Percentiles rank a stretch among this genome's conserved stretches.
Conservation (phyloP, 306 rosid species). For the Vigna angularis region DNA sequence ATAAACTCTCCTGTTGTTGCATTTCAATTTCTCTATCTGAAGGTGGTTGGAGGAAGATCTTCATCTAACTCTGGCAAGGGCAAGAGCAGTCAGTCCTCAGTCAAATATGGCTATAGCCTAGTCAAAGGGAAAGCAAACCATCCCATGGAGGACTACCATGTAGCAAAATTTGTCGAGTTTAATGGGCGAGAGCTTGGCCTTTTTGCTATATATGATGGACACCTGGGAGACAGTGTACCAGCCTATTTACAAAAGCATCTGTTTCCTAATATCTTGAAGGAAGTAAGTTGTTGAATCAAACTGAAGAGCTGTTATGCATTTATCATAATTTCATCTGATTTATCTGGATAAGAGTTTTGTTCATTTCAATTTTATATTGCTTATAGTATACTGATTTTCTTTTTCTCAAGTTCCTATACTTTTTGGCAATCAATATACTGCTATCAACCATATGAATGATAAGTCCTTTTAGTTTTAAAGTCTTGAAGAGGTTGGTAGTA, state of each 20-base stretch:
- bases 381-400: background rate
- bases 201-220: slow-evolving; percentile 87
- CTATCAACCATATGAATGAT: slow-evolving; percentile 7
- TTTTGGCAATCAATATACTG: slow-evolving; percentile 15
- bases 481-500: slow-evolving; percentile 25
- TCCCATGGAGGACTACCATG: slow-evolving; percentile 94
- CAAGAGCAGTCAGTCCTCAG: slow-evolving; percentile 66
- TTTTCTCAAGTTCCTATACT: background rate
- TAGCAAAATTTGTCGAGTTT: slow-evolving; percentile 65
- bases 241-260: slow-evolving; percentile 81
- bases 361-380: slow-evolving; percentile 38
- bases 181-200: slow-evolving; percentile 77
- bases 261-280: slow-evolving; percentile 80
- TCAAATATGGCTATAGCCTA: slow-evolving; percentile 86
- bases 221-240: slow-evolving; percentile 86
- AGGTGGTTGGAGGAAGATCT: slow-evolving; percentile 79
- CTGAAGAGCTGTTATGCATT: slow-evolving; percentile 20
- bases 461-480: slow-evolving; percentile 10
- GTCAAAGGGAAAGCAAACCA: slow-evolving; percentile 97
- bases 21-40: slow-evolving; percentile 34
- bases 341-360: background rate
- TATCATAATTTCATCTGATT: slow-evolving; percentile 28
- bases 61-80: slow-evolving; percentile 87
- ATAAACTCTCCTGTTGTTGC: slow-evolving; percentile 23
- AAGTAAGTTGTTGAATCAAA: slow-evolving; percentile 63